Conservation (phyloP, 495 filamentous ascomycete species). For the Peziza echinospora region DNA sequence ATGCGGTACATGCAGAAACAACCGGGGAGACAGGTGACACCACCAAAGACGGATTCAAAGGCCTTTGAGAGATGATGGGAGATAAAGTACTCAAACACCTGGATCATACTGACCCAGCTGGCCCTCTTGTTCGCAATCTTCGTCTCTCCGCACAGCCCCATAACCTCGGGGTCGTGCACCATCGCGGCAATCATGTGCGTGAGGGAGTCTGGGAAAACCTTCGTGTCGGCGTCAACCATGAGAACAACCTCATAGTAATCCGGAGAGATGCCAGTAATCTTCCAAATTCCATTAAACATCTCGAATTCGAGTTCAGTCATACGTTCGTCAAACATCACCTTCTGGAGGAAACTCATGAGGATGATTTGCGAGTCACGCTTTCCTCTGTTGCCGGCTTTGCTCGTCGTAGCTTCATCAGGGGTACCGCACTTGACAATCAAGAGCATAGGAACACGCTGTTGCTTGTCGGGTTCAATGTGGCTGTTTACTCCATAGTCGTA, state of each 20-base stretch:
- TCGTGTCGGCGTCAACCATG: slow-evolving; percentile 98
- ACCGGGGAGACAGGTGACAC: slow-evolving; percentile 95
- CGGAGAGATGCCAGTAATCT: slow-evolving; percentile 88
- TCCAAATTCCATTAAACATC: slow-evolving; percentile 99
- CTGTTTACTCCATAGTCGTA: slow-evolving; percentile 84
- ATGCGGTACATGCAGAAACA: slow-evolving; percentile 99
- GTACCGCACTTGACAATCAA: slow-evolving; percentile 91
- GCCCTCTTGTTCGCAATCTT: slow-evolving; percentile 97
- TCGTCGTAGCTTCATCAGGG: slow-evolving; percentile 52
- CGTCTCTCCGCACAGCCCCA: slow-evolving; percentile 97
- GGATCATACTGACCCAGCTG: slow-evolving; percentile 93
- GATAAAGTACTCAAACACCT: slow-evolving; percentile 99
- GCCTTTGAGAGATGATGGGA: slow-evolving; percentile 92
- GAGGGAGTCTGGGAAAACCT: slow-evolving; percentile 91
- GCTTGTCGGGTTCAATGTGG: slow-evolving; percentile 59
- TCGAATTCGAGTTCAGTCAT: slow-evolving; percentile 99
- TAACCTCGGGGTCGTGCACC: slow-evolving; percentile 98
- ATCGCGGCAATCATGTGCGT: slow-evolving; percentile 98
- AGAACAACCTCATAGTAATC: slow-evolving; percentile 95
- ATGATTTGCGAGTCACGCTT: slow-evolving; percentile 99
- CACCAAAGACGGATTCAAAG: slow-evolving; percentile 96
- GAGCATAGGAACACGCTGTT: slow-evolving; percentile 98
- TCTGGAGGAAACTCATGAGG: slow-evolving; percentile 97
- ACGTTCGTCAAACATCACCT: slow-evolving; percentile 99
- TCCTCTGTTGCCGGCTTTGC: slow-evolving; percentile 89